phyloP scores from a whole-genome alignment of 371 early-diverging fungal genomes.

The Mucor piriformis region DNA sequence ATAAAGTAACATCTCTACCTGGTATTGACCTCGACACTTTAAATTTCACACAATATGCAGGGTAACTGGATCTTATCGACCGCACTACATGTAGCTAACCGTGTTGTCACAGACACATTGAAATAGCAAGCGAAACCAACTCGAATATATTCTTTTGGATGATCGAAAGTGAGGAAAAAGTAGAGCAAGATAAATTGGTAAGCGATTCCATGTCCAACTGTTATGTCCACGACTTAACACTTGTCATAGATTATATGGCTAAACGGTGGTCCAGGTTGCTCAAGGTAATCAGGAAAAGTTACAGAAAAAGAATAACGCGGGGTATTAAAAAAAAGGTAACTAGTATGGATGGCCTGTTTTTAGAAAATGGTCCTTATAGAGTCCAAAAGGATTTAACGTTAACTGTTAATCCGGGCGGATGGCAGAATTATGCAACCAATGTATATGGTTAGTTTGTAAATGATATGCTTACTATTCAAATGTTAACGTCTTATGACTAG shows the following conservation, averaged over 20 bases:
- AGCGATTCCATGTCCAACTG: too few species aligned
- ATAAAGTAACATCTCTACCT: constrained; percentile 56
- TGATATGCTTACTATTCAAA: background rate
- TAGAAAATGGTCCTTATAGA: constrained; percentile 84
- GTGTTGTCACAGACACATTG: constrained; percentile 48
- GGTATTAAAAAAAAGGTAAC: background rate
- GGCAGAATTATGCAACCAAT: constrained; percentile 75
- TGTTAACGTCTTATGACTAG: constrained; percentile 33
- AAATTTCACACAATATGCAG: constrained; percentile 63
- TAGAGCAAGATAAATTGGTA: constrained; percentile 42
- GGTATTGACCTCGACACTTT: constrained; percentile 43
- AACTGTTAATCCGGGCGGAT: constrained; percentile 59
- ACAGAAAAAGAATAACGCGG: background rate
- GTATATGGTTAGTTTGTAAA: constrained; percentile 59
- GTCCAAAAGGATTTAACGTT: constrained; percentile 53
- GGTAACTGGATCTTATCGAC: constrained; percentile 36
- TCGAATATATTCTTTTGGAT: constrained; percentile 63
- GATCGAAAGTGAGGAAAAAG: constrained; percentile 40
- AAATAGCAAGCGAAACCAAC: constrained; percentile 38
- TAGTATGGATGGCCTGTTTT: constrained; percentile 85
- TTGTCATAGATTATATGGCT: constrained; percentile 84
- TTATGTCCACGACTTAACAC: background rate
- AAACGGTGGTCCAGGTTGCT: constrained; percentile 76
- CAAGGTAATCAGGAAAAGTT: constrained; percentile 30
- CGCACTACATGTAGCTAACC: background rate